Percentiles rank a stretch among this genome's conserved stretches.
phyloP scores from a whole-genome alignment of 164 flowering plant species.

The Sextonia rubra region DNA sequence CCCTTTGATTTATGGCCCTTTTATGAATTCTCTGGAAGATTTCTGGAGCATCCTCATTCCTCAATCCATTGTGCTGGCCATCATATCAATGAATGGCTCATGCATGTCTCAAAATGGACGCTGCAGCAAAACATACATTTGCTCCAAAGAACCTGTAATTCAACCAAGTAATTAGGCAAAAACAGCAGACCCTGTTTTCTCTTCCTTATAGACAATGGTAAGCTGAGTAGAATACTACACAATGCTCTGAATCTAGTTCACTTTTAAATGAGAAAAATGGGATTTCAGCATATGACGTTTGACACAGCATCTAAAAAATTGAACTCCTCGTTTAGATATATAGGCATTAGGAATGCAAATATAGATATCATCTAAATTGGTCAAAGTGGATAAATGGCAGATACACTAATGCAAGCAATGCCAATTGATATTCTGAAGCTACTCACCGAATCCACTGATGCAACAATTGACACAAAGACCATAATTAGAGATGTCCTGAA shows the following conservation, averaged over 20 bases:
- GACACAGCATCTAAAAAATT: not conserved
- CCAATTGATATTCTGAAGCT: not conserved
- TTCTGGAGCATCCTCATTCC: no score
- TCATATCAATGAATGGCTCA: not conserved
- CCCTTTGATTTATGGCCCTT: no score
- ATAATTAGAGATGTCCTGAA: slow-evolving; percentile 72
- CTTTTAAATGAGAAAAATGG: not conserved
- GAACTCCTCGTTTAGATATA: not conserved
- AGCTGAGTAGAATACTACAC: no score
- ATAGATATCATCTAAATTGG: not conserved
- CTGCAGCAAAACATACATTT: not conserved
- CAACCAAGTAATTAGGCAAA: not conserved
- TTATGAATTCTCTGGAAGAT: no score
- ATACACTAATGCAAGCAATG: not conserved
- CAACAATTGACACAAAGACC: slow-evolving; percentile 67
- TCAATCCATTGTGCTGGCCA: no score
- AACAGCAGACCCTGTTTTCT: not conserved
- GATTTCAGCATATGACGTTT: not conserved
- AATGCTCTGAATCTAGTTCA: not conserved
- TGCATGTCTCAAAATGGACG: not conserved
- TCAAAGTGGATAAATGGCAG: not conserved
- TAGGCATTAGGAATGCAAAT: not conserved
- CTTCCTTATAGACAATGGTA: not conserved
- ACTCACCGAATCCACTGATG: slow-evolving; percentile 86
- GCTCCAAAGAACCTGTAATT: not conserved